A percentile compares a stretch with the other conserved stretches of the same genome.
Conservation (phyloP, 2,329 filamentous ascomycete genomes). For the Phialemonium atrogriseum region DNA sequence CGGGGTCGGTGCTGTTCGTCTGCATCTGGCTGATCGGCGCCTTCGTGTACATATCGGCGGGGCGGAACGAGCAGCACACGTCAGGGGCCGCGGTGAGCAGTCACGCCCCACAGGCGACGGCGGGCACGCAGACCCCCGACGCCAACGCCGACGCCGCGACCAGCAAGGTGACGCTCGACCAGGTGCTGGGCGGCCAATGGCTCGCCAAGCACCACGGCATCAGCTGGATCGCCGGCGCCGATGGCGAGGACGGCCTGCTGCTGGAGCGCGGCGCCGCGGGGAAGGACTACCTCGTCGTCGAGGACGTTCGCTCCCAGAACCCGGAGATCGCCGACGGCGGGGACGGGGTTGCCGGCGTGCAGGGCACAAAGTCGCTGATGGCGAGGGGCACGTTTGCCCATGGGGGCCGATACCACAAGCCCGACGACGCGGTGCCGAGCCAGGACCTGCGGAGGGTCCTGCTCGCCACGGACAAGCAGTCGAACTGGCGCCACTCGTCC, state of each 20-base stretch:
- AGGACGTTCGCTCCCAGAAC: conserved; percentile 64
- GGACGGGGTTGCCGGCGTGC: conserved; percentile 24
- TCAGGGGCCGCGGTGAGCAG: conserved; percentile 48
- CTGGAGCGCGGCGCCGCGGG: conserved; percentile 59
- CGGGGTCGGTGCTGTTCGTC: conserved; percentile 51
- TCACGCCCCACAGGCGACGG: conserved; percentile 63
- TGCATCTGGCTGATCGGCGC: conserved; percentile 63
- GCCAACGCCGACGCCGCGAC: too few species aligned
- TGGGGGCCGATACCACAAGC: conserved; percentile 44
- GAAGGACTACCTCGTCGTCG: conserved; percentile 73
- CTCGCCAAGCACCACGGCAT: conserved; percentile 55
- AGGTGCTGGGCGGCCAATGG: conserved; percentile 62
- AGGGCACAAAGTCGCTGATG: conserved; percentile 64
- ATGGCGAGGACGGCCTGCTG: conserved; percentile 75
- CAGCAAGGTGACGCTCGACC: conserved; percentile 67
- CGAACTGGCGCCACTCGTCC: conserved; percentile 86
- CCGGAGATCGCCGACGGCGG: conserved; percentile 26
- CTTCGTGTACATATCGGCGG: conserved; percentile 54
- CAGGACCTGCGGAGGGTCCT: conserved; percentile 80
- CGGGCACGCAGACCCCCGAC: conserved; percentile 51
- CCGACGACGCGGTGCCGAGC: conserved; percentile 63
- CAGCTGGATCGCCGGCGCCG: conserved; percentile 66
- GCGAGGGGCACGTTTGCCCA: conserved; percentile 55
- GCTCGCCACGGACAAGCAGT: conserved; percentile 61
- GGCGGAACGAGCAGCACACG: conserved; percentile 58